Evolutionary conservation across 2,329 filamentous ascomycete genomes (phyloP).

Genomic region (Cucurbitaria berberidis): DNA sequence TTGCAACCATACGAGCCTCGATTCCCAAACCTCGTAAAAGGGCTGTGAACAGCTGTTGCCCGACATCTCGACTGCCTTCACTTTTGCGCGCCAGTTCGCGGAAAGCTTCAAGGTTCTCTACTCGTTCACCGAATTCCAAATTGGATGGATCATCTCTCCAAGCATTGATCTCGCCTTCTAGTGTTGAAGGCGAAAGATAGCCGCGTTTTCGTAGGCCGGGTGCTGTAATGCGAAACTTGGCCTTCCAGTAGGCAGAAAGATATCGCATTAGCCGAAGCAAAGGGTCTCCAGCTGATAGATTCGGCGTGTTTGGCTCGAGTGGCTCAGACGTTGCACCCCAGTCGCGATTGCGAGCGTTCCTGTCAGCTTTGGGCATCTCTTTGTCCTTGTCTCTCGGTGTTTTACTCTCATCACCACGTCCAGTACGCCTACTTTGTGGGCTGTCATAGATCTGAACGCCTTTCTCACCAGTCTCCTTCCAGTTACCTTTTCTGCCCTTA

Average conservation of each 20-base stretch:
- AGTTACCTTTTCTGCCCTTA: slow-evolving; percentile 32
- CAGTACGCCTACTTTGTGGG: slow-evolving; percentile 22
- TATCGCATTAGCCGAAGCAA: slow-evolving; percentile 76
- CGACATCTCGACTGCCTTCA: slow-evolving; percentile 83
- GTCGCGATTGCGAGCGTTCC: slow-evolving; percentile 68
- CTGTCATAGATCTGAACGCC: slow-evolving; percentile 39
- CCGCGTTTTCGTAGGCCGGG: slow-evolving; percentile 88
- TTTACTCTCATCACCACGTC: slow-evolving; percentile 11
- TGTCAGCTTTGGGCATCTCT: slow-evolving; percentile 49
- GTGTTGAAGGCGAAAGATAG: slow-evolving; percentile 77
- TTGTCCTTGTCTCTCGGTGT: slow-evolving; percentile 33
- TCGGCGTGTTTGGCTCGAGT: slow-evolving; percentile 71
- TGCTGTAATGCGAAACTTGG: slow-evolving; percentile 76
- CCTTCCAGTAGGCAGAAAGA: slow-evolving; percentile 86
- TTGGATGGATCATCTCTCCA: slow-evolving; percentile 70
- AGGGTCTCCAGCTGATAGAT: slow-evolving; percentile 84
- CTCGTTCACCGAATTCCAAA: slow-evolving; percentile 75
- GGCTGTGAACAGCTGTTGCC: slow-evolving; percentile 87
- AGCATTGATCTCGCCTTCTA: slow-evolving; percentile 75
- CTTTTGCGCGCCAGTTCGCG: slow-evolving; percentile 71
- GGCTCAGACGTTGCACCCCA: slow-evolving; percentile 75
- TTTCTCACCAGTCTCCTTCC: slow-evolving; percentile 53
- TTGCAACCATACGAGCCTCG: slow-evolving; percentile 83
- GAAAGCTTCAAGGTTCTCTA: slow-evolving; percentile 71
- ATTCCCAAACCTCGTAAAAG: slow-evolving; percentile 80